Evolutionary conservation across 129 eudicot genomes (phyloP), one percentile per base, ranked within the genome.

Genomic region (Sambucus nigra): DNA sequence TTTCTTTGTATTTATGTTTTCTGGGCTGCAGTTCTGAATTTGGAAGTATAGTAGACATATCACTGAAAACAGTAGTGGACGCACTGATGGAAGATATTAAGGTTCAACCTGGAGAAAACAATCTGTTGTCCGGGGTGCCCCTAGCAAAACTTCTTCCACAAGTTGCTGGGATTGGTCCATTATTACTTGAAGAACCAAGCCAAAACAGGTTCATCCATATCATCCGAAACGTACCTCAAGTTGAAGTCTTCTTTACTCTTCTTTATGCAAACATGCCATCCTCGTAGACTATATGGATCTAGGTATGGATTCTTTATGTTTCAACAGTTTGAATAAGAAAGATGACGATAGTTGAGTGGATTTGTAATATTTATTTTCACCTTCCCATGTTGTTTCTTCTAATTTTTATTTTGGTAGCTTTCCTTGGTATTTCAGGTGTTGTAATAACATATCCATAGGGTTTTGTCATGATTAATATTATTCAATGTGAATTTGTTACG

Each of bases 191-290:
- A 57, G 81, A 91, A 69, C 78, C 95, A 24, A 64, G 69, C 59
- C 68, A 74, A 21, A 75, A 74, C 58, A 72, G 70, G 70, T 91
- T 74, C 55, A 67, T 80, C 54, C 75, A 82, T 29, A 72, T 71
- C 15, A 75, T 91, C 55, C 69, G 64, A 63, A 72, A 52, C 63
- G 77, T 85, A 53, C 94, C 93, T 0, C 78, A 84, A 71, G 95
- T 86, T 40, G 95, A 85, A 65, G 66, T 73, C 57, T 91, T 91
- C 73, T 91, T 85, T 84, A 81, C 95, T 38, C 76, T 84, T 35
- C 82, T 84, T 17, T 89, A 89, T 63, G 65, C 97, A 57, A 85
- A 73, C 81, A 75, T 71, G 63, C 76, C 79, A 25, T 44, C 55
- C 35, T 61, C 67, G 1, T 66, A 63, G 51, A 46, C 5, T 16